Conservation (phyloP, 2,329 filamentous ascomycete species). For the Cryphonectria naterciae region DNA sequence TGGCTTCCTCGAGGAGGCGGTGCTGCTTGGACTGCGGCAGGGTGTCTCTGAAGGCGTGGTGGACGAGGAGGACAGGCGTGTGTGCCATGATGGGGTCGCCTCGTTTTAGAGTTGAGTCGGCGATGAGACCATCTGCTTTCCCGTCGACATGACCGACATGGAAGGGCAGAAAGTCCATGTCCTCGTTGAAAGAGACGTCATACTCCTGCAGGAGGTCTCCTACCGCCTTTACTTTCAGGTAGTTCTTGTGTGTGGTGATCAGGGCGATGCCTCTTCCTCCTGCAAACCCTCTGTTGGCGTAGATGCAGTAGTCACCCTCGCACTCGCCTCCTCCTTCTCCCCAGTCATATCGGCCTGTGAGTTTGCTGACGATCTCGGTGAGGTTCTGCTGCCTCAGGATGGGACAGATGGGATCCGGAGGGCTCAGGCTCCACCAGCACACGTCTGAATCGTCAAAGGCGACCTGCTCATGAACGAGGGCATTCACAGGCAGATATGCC, state of each 20-base stretch:
- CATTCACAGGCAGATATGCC: not conserved
- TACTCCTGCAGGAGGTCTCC: conserved; percentile 18
- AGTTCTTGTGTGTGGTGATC: conserved; percentile 28
- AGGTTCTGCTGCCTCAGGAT: conserved; percentile 41
- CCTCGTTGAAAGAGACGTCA: conserved; percentile 36
- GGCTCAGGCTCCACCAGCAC: conserved; percentile 27
- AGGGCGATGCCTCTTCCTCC: conserved; percentile 31
- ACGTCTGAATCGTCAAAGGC: conserved; percentile 27
- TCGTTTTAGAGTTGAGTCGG: conserved; percentile 39
- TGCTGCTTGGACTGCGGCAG: conserved; percentile 25
- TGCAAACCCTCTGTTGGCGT: conserved; percentile 29
- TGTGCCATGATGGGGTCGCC: conserved; percentile 43
- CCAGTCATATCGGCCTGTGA: conserved; percentile 38
- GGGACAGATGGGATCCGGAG: conserved; percentile 25
- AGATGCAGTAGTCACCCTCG: conserved; percentile 32
- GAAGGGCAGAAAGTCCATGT: conserved; percentile 36
- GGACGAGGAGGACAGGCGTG: conserved; percentile 39
- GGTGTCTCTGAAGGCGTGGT: conserved; percentile 31
- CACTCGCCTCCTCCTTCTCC: conserved; percentile 30
- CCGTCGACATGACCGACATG: conserved; percentile 37
- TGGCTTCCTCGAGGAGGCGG: conserved; percentile 26
- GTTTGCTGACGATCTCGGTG: conserved; percentile 44
- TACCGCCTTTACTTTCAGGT: conserved; percentile 19
- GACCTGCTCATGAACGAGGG: conserved; percentile 25
- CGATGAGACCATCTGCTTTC: conserved; percentile 43